Evolutionary conservation across 306 rosid genomes (phyloP).

Genomic region (Sicyos edulis): DNA sequence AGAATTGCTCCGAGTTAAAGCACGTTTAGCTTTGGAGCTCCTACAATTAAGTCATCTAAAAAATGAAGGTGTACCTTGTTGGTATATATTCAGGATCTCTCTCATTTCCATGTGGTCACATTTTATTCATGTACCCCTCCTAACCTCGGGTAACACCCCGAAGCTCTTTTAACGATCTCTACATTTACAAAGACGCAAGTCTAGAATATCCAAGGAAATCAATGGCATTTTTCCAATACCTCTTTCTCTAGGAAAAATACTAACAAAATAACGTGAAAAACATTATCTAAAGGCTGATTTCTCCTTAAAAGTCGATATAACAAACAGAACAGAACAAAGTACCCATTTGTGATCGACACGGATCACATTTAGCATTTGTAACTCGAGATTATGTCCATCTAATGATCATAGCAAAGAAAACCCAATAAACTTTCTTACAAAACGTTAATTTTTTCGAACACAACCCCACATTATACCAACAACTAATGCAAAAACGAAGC

Average conservation of each 20-base stretch:
- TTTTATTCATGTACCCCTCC: no score
- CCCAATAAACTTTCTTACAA: not conserved
- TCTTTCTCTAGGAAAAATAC: not conserved
- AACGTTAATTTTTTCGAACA: not conserved
- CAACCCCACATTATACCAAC: not conserved
- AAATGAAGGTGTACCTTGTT: no score
- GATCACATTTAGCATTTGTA: not conserved
- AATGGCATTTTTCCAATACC: not conserved
- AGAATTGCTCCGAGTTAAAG: no score
- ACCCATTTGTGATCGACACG: not conserved
- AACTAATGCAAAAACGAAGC: not conserved
- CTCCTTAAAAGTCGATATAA: not conserved
- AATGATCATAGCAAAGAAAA: not conserved
- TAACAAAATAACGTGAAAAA: not conserved
- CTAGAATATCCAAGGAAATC: constrained; percentile 10
- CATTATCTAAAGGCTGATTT: not conserved
- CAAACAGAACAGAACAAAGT: not conserved
- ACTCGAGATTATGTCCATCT: not conserved
- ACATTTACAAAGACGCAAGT: not conserved
- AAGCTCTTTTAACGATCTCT: not conserved
- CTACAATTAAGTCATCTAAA: no score
- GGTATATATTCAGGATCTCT: no score
- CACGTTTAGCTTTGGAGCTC: no score
- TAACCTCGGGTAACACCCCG: no score
- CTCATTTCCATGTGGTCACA: no score